phyloP scores from a whole-genome alignment of 495 filamentous ascomycete species.

The Talaromyces thailandensis region DNA sequence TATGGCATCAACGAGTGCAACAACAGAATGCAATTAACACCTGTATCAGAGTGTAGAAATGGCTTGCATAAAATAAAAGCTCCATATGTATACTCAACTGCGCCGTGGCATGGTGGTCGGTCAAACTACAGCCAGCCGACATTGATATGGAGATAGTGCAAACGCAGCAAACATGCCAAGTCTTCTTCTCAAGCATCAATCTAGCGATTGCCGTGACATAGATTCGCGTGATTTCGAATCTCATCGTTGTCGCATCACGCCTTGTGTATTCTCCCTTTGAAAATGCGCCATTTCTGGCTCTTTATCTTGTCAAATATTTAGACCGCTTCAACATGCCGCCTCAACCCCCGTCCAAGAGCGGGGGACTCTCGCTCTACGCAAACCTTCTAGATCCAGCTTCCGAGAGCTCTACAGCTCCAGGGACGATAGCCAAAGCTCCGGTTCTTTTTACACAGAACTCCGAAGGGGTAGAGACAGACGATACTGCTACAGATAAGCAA shows the following conservation, averaged over 20 bases:
- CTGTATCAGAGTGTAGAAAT: neutral
- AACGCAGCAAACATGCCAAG: constrained; percentile 7
- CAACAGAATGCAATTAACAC: neutral
- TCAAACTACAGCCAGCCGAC: neutral
- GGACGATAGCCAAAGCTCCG: constrained; percentile 67
- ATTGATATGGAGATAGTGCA: neutral
- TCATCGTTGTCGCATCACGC: neutral
- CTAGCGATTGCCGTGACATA: neutral
- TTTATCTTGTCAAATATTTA: neutral
- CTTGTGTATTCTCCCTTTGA: neutral
- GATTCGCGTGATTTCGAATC: neutral
- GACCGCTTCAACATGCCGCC: constrained; percentile 21
- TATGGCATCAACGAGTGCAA: neutral
- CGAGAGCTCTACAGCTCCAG: constrained; percentile 36
- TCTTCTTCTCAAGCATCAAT: neutral
- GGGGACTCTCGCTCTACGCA: constrained; percentile 52
- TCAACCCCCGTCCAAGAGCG: constrained; percentile 25
- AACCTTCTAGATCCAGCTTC: constrained; percentile 49
- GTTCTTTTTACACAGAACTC: constrained; percentile 60
- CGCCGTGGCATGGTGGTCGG: neutral
- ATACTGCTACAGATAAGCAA: constrained; percentile 58
- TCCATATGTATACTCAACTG: neutral
- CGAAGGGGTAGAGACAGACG: constrained; percentile 41
- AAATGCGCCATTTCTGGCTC: neutral
- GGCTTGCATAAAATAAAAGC: neutral